Conservation (phyloP, 352 stramenopile species). For the Globisporangium abappressorium region DNA sequence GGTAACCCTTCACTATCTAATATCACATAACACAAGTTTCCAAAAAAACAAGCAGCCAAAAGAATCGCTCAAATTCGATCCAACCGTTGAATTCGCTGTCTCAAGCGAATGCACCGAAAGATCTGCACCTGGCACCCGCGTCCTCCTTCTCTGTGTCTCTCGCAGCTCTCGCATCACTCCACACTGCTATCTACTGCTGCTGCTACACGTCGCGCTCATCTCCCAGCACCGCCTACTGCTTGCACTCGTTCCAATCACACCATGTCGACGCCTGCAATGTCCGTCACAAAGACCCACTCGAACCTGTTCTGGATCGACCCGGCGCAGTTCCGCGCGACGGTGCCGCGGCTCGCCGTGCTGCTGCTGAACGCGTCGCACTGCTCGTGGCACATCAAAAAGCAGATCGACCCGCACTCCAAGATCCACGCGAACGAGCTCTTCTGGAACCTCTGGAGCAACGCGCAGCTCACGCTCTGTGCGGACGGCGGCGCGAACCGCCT, state of each 20-base stretch:
- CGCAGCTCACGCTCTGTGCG: conserved; percentile 84
- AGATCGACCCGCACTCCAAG: conserved; percentile 18
- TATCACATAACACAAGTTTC: background rate
- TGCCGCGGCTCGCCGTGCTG: conserved; percentile 54
- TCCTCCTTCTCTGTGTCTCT: background rate
- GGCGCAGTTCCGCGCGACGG: conserved; percentile 15
- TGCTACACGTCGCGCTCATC: background rate
- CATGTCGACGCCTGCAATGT: conserved; percentile 3
- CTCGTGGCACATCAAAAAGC: conserved; percentile 38
- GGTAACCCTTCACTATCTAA: background rate
- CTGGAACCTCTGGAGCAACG: conserved; percentile 66
- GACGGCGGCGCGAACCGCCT: conserved; percentile 96
- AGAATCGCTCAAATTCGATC: background rate
- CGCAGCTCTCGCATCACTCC: background rate
- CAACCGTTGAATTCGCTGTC: background rate
- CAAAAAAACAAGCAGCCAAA: background rate
- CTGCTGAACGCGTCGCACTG: conserved; percentile 50
- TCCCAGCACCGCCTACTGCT: background rate
- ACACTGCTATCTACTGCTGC: background rate
- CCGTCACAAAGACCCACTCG: conserved; percentile 33
- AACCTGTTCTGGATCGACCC: conserved; percentile 57
- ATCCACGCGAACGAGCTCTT: conserved; percentile 47
- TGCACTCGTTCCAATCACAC: background rate
- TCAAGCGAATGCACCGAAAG: background rate
- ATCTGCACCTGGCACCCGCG: background rate